phyloP scores from a whole-genome alignment of 306 rosid genomes.

The Glycine soja region DNA sequence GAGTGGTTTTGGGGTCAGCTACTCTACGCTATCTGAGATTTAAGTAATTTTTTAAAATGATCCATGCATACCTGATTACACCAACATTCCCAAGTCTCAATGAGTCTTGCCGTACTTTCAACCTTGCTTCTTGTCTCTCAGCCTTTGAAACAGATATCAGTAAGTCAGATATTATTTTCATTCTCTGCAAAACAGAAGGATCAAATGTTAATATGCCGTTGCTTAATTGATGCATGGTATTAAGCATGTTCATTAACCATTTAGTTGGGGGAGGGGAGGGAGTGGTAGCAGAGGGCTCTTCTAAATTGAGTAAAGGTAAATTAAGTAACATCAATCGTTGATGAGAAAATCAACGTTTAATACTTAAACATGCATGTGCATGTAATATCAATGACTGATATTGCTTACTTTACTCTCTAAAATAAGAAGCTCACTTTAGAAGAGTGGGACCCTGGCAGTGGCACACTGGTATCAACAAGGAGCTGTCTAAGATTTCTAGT shows the following conservation, averaged over 20 bases:
- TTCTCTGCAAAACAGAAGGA: conserved; percentile 74
- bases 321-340: not conserved
- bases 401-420: not conserved
- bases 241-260: conserved; percentile 12
- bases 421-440: not conserved
- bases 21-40: not conserved
- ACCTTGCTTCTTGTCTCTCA: conserved; percentile 97
- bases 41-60: not conserved
- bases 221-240: conserved; percentile 22
- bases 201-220: conserved; percentile 36
- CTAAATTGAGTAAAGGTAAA: not conserved
- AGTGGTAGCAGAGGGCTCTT: not conserved
- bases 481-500: conserved; percentile 34
- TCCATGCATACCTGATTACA: conserved; percentile 73
- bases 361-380: not conserved
- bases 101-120: conserved; percentile 97
- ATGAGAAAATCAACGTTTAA: not conserved
- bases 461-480: not conserved
- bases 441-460: not conserved
- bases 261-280: not conserved
- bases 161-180: conserved; percentile 88
- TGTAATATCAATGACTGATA: not conserved
- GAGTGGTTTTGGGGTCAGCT: not conserved
- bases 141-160: conserved; percentile 96
- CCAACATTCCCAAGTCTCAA: conserved; percentile 99